phyloP scores from a whole-genome alignment of 176 grass and related monocot species.

The Musa acuminata region DNA sequence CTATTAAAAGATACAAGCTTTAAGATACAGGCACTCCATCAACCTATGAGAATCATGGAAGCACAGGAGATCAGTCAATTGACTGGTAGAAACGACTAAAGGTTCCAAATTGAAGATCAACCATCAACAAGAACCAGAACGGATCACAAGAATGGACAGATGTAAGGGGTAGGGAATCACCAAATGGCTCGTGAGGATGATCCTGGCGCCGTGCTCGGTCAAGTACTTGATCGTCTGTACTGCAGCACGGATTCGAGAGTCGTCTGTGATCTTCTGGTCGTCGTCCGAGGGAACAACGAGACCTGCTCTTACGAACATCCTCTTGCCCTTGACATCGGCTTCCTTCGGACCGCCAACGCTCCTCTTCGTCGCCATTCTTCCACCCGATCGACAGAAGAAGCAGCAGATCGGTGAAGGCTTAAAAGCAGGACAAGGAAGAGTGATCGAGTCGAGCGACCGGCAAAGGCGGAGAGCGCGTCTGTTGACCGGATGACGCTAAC shows the following conservation, averaged over 20 bases:
- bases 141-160: background rate
- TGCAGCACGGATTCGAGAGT: conserved; percentile 4
- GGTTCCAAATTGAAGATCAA: background rate
- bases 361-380: conserved; percentile 6
- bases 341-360: conserved; percentile 1
- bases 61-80: background rate
- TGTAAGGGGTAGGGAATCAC: background rate
- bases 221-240: conserved; percentile 11
- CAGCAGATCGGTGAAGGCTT: too few relatives aligned
- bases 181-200: conserved; percentile 11
- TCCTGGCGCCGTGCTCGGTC: background rate
- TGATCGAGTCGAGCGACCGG: too few relatives aligned
- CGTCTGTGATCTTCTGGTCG: conserved; percentile 5
- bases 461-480: too few relatives aligned
- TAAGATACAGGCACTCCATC: background rate
- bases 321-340: conserved; percentile 13
- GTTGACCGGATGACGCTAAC: too few relatives aligned
- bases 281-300: conserved; percentile 1
- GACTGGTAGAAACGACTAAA: background rate
- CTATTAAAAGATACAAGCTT: background rate
- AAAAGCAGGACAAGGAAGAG: too few relatives aligned
- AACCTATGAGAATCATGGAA: background rate
- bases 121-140: background rate
- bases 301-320: background rate
- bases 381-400: background rate